Base-by-base conservation (phyloP, 306 rosid species). In the Acacia crassicarpa region DNA sequence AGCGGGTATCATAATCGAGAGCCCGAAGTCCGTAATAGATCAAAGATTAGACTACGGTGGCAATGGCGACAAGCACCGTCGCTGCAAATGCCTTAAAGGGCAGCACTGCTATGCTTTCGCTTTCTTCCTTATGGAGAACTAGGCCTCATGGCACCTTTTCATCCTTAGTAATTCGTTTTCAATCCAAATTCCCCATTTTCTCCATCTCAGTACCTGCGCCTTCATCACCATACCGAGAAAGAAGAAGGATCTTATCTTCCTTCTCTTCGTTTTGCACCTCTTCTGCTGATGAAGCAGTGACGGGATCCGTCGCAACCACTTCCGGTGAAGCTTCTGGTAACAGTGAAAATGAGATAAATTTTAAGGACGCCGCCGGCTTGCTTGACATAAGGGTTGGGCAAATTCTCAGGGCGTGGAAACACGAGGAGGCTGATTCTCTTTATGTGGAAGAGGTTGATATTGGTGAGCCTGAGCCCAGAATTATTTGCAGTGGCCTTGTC, bases 401-500 rank as follows among this genome's bases (percentile, higher is more conserved):
- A 4, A 84, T 95, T 73, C 41, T 90, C 35, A 93, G 51, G 85
- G 98, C 96, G 1, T 91, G 97, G 99, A 89, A 90, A 83, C 99
- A 95, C 67, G 94, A 88, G 49, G 98, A 95, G 76, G 99, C 98
- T 38, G 99, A 95, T 32, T 83, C 93, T 45, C 98, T 95, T 20
- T 95, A 89, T 82, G 98, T 93, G 1, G 99, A 95, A 84, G 97
- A 92, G 83, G 91, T 95, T 2, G 96, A 93, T 80, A 84, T 91
- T 69, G 98, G 99, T 45, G 97, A 95, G 56, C 78, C 93, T 16
- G 91, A 95, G 79, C 93, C 99, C 66, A 93, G 96, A 81, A 83
- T 91, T 53, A 93, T 95, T 77, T 95, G 99, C 86, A 93, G 98
- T 72, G 99, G 98, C 33, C 96, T 95, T 43, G 98, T 93, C 77